Evolutionary conservation across 768 basidiomycete genomes (phyloP).

Genomic region (Leccinum ochraceum): DNA sequence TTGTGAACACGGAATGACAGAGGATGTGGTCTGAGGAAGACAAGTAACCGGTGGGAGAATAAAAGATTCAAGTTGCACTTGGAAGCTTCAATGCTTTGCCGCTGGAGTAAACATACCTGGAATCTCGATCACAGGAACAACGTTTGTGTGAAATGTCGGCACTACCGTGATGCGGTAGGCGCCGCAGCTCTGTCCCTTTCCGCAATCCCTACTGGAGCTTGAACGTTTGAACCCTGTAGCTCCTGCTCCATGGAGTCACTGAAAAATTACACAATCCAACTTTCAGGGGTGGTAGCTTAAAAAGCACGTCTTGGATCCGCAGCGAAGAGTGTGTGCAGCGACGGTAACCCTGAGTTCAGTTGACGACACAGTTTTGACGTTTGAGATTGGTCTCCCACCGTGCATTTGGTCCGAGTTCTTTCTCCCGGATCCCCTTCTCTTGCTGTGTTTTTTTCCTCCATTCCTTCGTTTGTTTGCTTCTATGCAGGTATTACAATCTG

Average conservation of each 20-base stretch:
- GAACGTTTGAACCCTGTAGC: slow-evolving; percentile 52
- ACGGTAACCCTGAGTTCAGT: slow-evolving; percentile 62
- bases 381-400: slow-evolving; percentile 70
- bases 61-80: slow-evolving; percentile 62
- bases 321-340: neutral
- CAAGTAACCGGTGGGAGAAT: slow-evolving; percentile 61
- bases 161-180: neutral
- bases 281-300: slow-evolving; percentile 73
- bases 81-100: slow-evolving; percentile 64
- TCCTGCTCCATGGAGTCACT: slow-evolving; percentile 54
- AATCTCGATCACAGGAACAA: neutral
- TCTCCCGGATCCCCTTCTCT: slow-evolving; percentile 37
- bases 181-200: neutral
- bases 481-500: slow-evolving; percentile 16
- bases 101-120: neutral
- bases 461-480: slow-evolving; percentile 51
- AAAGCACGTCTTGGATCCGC: slow-evolving; percentile 53
- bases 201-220: slow-evolving; percentile 41
- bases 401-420: slow-evolving; percentile 54
- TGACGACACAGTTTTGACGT: slow-evolving; percentile 49
- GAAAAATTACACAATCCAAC: slow-evolving; percentile 85
- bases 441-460: slow-evolving; percentile 36
- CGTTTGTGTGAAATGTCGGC: neutral
- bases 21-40: slow-evolving; percentile 73
- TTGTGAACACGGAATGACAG: slow-evolving; percentile 90